Percentiles rank a stretch among this genome's conserved stretches.
Evolutionary conservation across 176 grass and related monocot species (phyloP).

Genomic region (Cenchrus americanus): DNA sequence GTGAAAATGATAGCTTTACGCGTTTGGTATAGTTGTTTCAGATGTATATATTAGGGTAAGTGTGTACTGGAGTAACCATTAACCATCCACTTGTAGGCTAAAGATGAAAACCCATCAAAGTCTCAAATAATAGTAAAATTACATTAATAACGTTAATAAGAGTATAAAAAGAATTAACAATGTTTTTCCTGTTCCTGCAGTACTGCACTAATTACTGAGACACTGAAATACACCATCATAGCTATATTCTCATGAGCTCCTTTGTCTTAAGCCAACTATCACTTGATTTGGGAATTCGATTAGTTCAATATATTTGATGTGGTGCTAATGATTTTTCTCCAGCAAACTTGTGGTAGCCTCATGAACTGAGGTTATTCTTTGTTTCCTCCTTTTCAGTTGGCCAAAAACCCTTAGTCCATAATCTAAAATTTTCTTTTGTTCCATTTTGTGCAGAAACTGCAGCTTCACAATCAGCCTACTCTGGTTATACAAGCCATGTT

Average conservation of each 20-base stretch:
- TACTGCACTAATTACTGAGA: not conserved
- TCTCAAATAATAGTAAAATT: not conserved
- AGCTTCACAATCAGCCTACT: slow-evolving; percentile 37
- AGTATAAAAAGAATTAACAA: not conserved
- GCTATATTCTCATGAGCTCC: not conserved
- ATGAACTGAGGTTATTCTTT: not conserved
- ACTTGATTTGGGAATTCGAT: not conserved
- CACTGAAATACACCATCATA: not conserved
- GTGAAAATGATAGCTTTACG: not conserved
- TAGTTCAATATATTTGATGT: not conserved
- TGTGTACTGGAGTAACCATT: not conserved
- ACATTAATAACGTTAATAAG: not conserved
- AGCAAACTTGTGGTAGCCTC: not conserved
- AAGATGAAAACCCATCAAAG: not conserved
- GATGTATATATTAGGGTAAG: not conserved
- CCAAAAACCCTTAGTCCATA: slow-evolving; percentile 6
- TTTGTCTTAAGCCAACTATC: not conserved
- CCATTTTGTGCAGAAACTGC: slow-evolving; percentile 19
- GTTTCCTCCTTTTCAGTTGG: not conserved
- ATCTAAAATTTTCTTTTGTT: slow-evolving; percentile 35
- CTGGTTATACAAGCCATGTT: slow-evolving; percentile 50
- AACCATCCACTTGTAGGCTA: not conserved
- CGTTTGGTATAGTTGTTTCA: not conserved
- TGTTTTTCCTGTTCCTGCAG: not conserved
- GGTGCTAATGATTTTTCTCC: slow-evolving; percentile 6